Conservation (phyloP, 2,329 filamentous ascomycete genomes). For the Canariomyces notabilis region DNA sequence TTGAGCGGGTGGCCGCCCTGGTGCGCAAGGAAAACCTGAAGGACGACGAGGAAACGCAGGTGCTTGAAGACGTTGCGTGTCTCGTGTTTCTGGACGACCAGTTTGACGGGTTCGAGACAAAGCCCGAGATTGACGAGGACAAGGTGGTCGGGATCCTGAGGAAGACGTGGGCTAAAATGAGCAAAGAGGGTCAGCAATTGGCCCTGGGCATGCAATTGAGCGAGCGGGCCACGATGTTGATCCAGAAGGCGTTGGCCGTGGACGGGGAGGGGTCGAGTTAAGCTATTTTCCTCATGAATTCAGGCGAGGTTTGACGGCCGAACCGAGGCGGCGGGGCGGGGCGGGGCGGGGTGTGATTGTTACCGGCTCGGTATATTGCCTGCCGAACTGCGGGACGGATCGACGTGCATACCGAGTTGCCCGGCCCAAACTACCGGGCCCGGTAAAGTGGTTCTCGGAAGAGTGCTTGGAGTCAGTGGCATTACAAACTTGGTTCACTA, state of each 20-base stretch:
- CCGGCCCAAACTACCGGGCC: not conserved
- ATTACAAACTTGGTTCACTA: no score
- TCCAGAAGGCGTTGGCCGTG: conserved; percentile 13
- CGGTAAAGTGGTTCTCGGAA: not conserved
- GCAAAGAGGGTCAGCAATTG: conserved; percentile 53
- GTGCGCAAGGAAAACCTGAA: conserved; percentile 73
- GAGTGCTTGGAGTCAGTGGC: no score
- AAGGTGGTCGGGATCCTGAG: conserved; percentile 67
- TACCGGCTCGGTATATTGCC: conserved; percentile 8
- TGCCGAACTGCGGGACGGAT: conserved; percentile 3
- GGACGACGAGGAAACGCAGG: conserved; percentile 59
- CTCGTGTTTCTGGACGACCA: conserved; percentile 85
- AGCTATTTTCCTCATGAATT: no score
- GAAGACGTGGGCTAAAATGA: conserved; percentile 78
- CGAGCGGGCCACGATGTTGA: conserved; percentile 55
- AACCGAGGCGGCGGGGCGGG: no score
- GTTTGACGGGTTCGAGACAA: conserved; percentile 71
- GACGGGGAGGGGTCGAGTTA: not conserved
- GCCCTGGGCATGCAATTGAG: conserved; percentile 63
- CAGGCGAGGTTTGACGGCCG: no score
- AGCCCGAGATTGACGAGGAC: conserved; percentile 62
- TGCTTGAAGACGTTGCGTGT: conserved; percentile 80
- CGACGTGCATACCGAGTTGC: not conserved
- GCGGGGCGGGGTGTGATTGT: no score
- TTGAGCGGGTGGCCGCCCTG: conserved; percentile 60